Evolutionary conservation across 805 yeast species (phyloP), one percentile per base, ranked within the genome.

Genomic region (Barnettozyma californica): DNA sequence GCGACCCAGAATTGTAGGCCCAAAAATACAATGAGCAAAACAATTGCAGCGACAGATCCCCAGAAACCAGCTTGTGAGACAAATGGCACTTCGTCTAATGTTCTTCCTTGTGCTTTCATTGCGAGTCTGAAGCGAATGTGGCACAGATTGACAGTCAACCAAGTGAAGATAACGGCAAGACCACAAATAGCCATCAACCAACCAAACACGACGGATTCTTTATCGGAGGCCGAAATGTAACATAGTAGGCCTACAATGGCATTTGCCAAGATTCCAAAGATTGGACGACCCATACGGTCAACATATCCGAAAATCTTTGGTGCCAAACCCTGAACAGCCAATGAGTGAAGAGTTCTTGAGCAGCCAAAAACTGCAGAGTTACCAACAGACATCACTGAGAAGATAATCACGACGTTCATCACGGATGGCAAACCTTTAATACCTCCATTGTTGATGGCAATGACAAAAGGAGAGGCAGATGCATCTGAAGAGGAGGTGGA

Each of bases 321-420:
- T 16, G 79, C 78, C 53, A 69, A 64, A 20, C 74, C 74, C 27
- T 71, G 68, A 21, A 70, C 67, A 9, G 78, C 70, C 43, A 76
- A 65, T 1, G 78, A 69, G 29, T 74, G 73, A 45, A 76, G 60
- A 25, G 79, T 75, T 66, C 83, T 70, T 7, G 82, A 76, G 26
- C 79, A 71, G 9, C 80, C 83, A 59, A 73, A 78, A n/a, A 77
- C 78, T 0, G 81, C 76, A 5, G 81, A 73, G 44, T 78, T 77
- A 20, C 81, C 83, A 36, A 71, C 73, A 19, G 73, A 68, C 47
- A 71, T 56, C 26, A 71, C 70, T 5, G 76, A 67, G 37, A 70
- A 54, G 43, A 71, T 54, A 41, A 71, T 71, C 9, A 71, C 73
- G 29, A 61, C 64, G 46, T 71, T 71, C 73, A 71, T 69, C 9